These are phyloP conservation scores for Chalaropsis thielavioides DNA, from an alignment of 2,329 filamentous ascomycete species.

Conservation along the genomic window DNA sequence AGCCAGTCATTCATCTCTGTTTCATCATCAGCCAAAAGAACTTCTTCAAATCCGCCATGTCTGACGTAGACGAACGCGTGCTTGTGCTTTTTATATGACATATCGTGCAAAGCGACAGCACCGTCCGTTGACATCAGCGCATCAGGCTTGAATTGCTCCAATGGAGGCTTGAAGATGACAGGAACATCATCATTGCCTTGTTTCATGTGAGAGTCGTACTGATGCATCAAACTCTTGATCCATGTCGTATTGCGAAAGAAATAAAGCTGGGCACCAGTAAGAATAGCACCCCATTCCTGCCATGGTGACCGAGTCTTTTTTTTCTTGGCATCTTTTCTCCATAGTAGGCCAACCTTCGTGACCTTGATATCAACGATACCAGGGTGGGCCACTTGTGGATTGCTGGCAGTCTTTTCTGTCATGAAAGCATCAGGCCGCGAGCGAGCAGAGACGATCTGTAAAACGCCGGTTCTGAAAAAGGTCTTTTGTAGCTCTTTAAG, in stretches of 20 bases:
- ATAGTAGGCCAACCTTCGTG: constrained; percentile 85
- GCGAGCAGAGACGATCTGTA: constrained; percentile 88
- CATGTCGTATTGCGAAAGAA: constrained; percentile 89
- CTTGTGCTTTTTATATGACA: constrained; percentile 86
- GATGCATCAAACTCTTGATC: constrained; percentile 81
- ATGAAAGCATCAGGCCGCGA: constrained; percentile 93
- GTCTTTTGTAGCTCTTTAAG: constrained; percentile 70
- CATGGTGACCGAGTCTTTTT: constrained; percentile 89
- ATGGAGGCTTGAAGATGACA: constrained; percentile 76
- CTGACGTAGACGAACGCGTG: constrained; percentile 85
- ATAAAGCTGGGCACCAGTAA: constrained; percentile 93
- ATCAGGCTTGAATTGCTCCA: constrained; percentile 88
- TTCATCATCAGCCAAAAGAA: constrained; percentile 80
- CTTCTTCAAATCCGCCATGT: constrained; percentile 75
- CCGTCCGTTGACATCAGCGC: constrained; percentile 85
- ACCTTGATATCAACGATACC: constrained; percentile 96
- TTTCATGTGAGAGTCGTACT: constrained; percentile 71
- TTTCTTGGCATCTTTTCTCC: constrained; percentile 88
- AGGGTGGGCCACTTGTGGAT: constrained; percentile 73
- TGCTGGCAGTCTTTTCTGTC: constrained; percentile 69
- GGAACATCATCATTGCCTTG: constrained; percentile 60
- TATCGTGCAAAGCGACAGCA: constrained; percentile 75
- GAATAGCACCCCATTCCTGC: constrained; percentile 96
- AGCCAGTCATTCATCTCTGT: constrained; percentile 94
- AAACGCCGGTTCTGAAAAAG: constrained; percentile 78